These are phyloP conservation scores for Lactarius pseudohatsudake DNA, from an alignment of 768 basidiomycete genomes.

Conservation along the genomic window DNA sequence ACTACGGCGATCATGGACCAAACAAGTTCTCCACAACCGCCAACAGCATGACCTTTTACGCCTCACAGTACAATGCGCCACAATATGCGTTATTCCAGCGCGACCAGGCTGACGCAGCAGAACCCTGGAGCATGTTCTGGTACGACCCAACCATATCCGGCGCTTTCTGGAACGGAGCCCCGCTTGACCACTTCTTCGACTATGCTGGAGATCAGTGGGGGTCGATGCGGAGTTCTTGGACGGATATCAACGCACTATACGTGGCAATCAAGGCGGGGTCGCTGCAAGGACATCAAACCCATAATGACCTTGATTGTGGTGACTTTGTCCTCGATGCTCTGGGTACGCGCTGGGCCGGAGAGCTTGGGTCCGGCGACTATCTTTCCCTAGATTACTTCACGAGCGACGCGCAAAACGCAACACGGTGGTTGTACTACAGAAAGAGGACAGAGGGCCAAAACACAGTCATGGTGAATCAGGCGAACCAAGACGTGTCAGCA, in stretches of 20 bases:
- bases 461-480: constrained; percentile 71
- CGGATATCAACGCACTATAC: constrained; percentile 77
- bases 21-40: constrained; percentile 96
- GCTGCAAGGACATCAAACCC: constrained; percentile 83
- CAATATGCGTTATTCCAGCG: constrained; percentile 86
- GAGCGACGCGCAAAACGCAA: constrained; percentile 62
- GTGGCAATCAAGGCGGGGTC: constrained; percentile 88
- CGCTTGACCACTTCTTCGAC: constrained; percentile 83
- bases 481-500: constrained; percentile 79
- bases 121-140: constrained; percentile 76
- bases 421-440: constrained; percentile 91
- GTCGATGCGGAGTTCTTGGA: constrained; percentile 92
- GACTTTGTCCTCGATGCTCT: constrained; percentile 95
- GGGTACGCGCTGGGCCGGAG: constrained; percentile 93
- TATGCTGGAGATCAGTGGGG: constrained; percentile 78
- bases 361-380: constrained; percentile 90
- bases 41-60: constrained; percentile 83
- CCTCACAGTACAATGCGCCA: constrained; percentile 64
- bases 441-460: constrained; percentile 98
- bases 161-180: constrained; percentile 87
- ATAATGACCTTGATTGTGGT: constrained; percentile 92
- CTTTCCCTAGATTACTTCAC: constrained; percentile 73
- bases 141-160: constrained; percentile 82
- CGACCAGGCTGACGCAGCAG: constrained; percentile 62
- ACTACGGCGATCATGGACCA: constrained; percentile 83